These are phyloP conservation scores for Hypoxylon rubiginosum DNA, from an alignment of 2,329 filamentous ascomycete species.

Conservation along the genomic window DNA sequence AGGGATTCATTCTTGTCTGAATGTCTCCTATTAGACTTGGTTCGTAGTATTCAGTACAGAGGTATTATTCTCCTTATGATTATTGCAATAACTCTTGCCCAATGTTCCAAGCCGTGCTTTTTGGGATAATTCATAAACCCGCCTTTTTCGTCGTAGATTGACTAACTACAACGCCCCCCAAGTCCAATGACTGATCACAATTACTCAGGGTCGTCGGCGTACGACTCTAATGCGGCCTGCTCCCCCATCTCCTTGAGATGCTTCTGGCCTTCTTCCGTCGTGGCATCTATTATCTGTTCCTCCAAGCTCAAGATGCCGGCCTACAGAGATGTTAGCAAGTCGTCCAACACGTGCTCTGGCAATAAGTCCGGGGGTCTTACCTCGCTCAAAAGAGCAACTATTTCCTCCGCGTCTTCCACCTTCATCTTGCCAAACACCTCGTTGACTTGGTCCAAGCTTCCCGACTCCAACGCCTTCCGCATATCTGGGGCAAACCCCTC, in stretches of 20 bases:
- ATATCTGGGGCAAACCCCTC: slow-evolving; percentile 86
- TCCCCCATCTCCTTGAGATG: slow-evolving; percentile 82
- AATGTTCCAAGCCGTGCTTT: background rate
- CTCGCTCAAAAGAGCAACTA: slow-evolving; percentile 84
- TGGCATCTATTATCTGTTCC: slow-evolving; percentile 94
- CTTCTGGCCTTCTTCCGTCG: slow-evolving; percentile 85
- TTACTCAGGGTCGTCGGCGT: slow-evolving; percentile 59
- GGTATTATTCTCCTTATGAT: background rate
- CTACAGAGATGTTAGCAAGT: slow-evolving; percentile 54
- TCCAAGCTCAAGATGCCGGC: slow-evolving; percentile 92
- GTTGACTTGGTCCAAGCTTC: slow-evolving; percentile 90
- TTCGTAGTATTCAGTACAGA: background rate
- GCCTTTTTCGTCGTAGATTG: background rate
- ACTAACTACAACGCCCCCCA: background rate
- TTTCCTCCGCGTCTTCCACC: slow-evolving; percentile 86
- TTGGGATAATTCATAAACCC: background rate
- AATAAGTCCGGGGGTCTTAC: slow-evolving; percentile 57
- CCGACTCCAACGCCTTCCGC: slow-evolving; percentile 85
- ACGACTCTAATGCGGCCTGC: slow-evolving; percentile 58
- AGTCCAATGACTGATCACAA: slow-evolving; percentile 1
- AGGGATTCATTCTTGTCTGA: background rate
- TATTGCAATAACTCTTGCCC: background rate
- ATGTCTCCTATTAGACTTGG: slow-evolving; percentile 11
- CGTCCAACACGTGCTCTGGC: slow-evolving; percentile 52
- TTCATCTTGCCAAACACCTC: slow-evolving; percentile 90